phyloP scores from a whole-genome alignment of 2,329 filamentous ascomycete species.

The Aspergillus viridinutans region DNA sequence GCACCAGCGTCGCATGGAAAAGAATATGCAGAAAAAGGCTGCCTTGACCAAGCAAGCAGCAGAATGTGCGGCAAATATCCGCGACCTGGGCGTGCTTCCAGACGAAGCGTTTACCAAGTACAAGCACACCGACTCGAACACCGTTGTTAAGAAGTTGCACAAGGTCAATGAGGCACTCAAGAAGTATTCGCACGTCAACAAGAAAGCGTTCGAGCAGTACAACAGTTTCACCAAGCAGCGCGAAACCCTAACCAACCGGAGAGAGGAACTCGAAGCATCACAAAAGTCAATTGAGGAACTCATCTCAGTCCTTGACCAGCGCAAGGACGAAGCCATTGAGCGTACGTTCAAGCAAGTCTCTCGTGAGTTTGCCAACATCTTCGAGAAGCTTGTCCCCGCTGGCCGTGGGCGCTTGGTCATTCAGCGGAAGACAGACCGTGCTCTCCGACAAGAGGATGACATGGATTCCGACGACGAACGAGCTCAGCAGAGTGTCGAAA shows the following conservation, averaged over 20 bases:
- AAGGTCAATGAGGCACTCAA: conserved; percentile 91
- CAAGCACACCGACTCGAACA: conserved; percentile 72
- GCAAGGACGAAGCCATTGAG: conserved; percentile 97
- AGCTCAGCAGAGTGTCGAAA: conserved; percentile 67
- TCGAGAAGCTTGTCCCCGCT: conserved; percentile 90
- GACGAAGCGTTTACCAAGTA: conserved; percentile 94
- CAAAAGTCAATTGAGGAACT: conserved; percentile 87
- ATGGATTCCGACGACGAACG: conserved; percentile 63
- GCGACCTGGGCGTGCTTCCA: conserved; percentile 85
- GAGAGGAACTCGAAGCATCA: conserved; percentile 80
- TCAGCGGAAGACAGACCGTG: conserved; percentile 78
- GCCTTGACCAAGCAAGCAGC: conserved; percentile 70
- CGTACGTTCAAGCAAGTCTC: conserved; percentile 98
- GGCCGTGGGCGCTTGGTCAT: conserved; percentile 90
- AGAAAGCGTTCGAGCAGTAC: conserved; percentile 99
- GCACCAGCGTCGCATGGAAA: conserved; percentile 85
- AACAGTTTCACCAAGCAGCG: conserved; percentile 93
- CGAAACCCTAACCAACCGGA: conserved; percentile 76
- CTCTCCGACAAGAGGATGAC: conserved; percentile 60
- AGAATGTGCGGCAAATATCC: conserved; percentile 82
- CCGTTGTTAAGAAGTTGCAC: conserved; percentile 70
- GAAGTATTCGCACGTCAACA: conserved; percentile 97
- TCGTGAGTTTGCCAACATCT: conserved; percentile 85
- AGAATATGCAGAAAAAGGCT: conserved; percentile 83
- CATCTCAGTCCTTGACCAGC: conserved; percentile 85